Base-by-base conservation (phyloP, 257 asterid species). In the Penstemon eatonii region DNA sequence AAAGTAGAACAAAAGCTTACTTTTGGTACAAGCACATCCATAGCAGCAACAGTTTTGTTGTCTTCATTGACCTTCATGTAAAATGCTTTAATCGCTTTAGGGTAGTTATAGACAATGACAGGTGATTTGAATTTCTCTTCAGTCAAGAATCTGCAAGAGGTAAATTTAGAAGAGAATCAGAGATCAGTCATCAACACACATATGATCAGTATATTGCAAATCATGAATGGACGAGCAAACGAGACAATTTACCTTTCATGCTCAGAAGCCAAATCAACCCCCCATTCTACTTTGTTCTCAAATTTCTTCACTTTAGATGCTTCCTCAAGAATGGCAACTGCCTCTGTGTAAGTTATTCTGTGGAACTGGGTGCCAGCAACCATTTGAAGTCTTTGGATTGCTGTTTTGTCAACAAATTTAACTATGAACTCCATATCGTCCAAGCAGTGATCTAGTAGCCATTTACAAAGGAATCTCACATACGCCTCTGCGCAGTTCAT, bases 401-500 rank as follows among this genome's bases (percentile, higher is more conserved):
- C 94, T 74, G 73, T 77, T 74, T 79, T 80, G 74, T 91, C 99
- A 65, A 84, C 71, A 67, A 67, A 77, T 65, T 82, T 84, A 70
- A 78, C 74, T 77, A 94, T 87, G 77, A 86, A 84, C 73, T 94
- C 96, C 97, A 91, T 86, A 77, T 94, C 99, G 66, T 89, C 97
- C 36, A 78, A 80, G 87, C 96, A 94, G 62, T 94, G 62, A 78
- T 91, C 99, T 54, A 94, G 97, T 65, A 91, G 74, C 96, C 96
- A 94, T 77, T 82, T 93, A 71, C 97, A 91, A 36, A 91, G 90
- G 70, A 83, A 94, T 67, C 73, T 82, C 67, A 94, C 99, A 60
- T 94, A 94, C 15, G 95, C 97, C 83, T 94, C 99, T 38, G 99
- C 99, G 68, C 99, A 94, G 82, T 94, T 89, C 99, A 94, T 94